A percentile compares a stretch with the other conserved stretches of the same genome.
These are phyloP conservation scores for Phialemonium atrogriseum DNA, from an alignment of 2,329 filamentous ascomycete genomes.

Conservation along the genomic window DNA sequence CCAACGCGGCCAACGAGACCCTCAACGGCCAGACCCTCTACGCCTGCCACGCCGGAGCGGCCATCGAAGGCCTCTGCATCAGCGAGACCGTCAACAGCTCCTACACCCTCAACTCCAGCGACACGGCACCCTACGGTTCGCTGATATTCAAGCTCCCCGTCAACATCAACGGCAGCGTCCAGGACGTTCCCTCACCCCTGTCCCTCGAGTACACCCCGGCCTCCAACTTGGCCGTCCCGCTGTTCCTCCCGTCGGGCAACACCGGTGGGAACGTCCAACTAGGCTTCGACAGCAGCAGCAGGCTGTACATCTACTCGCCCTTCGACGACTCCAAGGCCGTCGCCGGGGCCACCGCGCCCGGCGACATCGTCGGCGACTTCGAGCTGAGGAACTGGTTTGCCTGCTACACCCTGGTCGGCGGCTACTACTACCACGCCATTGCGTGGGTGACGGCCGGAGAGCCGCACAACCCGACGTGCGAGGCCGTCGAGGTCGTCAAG, in stretches of 20 bases:
- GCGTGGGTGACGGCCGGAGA: conserved; percentile 18
- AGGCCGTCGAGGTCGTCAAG: conserved; percentile 18
- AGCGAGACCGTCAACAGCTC: conserved; percentile 9
- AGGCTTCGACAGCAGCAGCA: conserved; percentile 21
- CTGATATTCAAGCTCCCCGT: conserved; percentile 21
- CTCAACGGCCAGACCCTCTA: conserved; percentile 22
- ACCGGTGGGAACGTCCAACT: conserved; percentile 6
- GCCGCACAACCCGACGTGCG: conserved; percentile 27
- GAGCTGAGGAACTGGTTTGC: conserved; percentile 24
- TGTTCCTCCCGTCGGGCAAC: conserved; percentile 16
- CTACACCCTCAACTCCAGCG: conserved; percentile 26
- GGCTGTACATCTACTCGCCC: conserved; percentile 18
- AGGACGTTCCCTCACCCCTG: conserved; percentile 13
- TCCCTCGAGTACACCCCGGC: conserved; percentile 13
- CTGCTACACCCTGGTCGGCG: conserved; percentile 22
- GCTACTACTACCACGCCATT: conserved; percentile 25
- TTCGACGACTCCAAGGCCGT: conserved; percentile 17
- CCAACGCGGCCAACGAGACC: conserved; percentile 15
- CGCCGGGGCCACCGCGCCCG: conserved; percentile 7
- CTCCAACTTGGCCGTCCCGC: conserved; percentile 22
- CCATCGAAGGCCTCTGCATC: conserved; percentile 24
- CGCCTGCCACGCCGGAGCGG: conserved; percentile 25
- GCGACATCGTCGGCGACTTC: too few species aligned
- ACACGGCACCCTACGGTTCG: conserved; percentile 13
- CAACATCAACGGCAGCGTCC: conserved; percentile 7